Evolutionary conservation across 2,329 filamentous ascomycete species (phyloP).

Genomic region (Anthostomella pinea): DNA sequence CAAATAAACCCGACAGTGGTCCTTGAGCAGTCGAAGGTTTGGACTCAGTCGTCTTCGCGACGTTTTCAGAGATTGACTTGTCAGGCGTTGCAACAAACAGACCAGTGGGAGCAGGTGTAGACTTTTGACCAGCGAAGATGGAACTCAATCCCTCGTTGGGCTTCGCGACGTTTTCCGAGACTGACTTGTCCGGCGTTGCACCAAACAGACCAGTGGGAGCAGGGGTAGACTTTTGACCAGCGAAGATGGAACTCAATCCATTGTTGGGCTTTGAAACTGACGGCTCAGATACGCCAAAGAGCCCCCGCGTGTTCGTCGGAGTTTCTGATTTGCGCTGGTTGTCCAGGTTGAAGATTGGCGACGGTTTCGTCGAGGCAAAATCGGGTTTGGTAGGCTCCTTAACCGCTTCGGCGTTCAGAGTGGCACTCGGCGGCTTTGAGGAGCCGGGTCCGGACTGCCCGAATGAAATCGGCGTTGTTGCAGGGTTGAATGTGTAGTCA

Average conservation of each 20-base stretch:
- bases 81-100: conserved; percentile 14
- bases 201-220: conserved; percentile 16
- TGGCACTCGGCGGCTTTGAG: conserved; percentile 11
- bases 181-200: conserved; percentile 7
- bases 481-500: conserved; percentile 31
- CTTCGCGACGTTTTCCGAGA: conserved; percentile 14
- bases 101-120: conserved; percentile 14
- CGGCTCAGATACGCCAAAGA: conserved; percentile 20
- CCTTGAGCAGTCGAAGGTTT: conserved; percentile 10
- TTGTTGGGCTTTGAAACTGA: conserved; percentile 19
- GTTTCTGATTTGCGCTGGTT: conserved; percentile 8
- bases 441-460: conserved; percentile 11
- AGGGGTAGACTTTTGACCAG: conserved; percentile 16
- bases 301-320: conserved; percentile 9
- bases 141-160: conserved; percentile 14
- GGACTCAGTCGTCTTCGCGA: conserved; percentile 8
- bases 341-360: conserved; percentile 19
- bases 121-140: conserved; percentile 21
- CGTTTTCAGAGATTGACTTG: conserved; percentile 14
- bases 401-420: conserved; percentile 6
- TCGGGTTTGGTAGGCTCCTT: conserved; percentile 31
- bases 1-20: conserved; percentile 13
- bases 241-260: conserved; percentile 22
- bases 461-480: conserved; percentile 31
- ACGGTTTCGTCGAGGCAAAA: conserved; percentile 26